Evolutionary conservation across 805 yeast species (phyloP).

Genomic region (Lipomyces yamanashiensis): DNA sequence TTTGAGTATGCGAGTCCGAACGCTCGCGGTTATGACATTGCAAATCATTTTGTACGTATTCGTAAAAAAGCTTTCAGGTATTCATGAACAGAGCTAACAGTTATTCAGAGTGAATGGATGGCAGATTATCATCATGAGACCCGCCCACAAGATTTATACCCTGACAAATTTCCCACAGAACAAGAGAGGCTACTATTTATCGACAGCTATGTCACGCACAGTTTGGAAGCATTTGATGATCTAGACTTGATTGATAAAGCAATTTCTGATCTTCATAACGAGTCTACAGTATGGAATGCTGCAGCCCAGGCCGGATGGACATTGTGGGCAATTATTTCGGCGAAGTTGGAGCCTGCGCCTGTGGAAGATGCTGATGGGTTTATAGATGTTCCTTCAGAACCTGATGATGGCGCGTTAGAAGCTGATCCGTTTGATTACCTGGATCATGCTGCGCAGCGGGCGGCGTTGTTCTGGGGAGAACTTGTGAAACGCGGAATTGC

Average conservation of each 20-base stretch:
- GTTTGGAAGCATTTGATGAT: conserved; percentile 42
- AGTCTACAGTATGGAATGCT: conserved; percentile 78
- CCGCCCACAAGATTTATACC: conserved; percentile 59
- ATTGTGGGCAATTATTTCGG: conserved; percentile 89
- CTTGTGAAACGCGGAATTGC: conserved; percentile 61
- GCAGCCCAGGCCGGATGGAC: conserved; percentile 81
- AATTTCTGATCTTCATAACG: conserved; percentile 62
- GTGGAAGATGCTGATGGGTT: conserved; percentile 40
- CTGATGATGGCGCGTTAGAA: conserved; percentile 45
- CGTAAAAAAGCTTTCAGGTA: no score
- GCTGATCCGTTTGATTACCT: conserved; percentile 78
- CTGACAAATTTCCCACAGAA: conserved; percentile 64
- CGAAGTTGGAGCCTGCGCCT: conserved; percentile 46
- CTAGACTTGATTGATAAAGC: conserved; percentile 49
- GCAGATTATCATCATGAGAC: conserved; percentile 76
- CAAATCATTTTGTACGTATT: conserved; percentile 69
- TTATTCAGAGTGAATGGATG: conserved; percentile 85
- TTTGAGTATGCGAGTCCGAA: conserved; percentile 95
- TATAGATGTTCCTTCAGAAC: conserved; percentile 41
- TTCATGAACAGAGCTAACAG: no score
- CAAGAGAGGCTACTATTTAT: conserved; percentile 73
- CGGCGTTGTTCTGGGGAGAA: conserved; percentile 76
- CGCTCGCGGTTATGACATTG: conserved; percentile 84
- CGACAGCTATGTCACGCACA: conserved; percentile 72
- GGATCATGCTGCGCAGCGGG: conserved; percentile 74